Evolutionary conservation across 208 protist species (phyloP), one percentile per base, ranked within the genome.

Genomic region (Wallacemonas collosoma): DNA sequence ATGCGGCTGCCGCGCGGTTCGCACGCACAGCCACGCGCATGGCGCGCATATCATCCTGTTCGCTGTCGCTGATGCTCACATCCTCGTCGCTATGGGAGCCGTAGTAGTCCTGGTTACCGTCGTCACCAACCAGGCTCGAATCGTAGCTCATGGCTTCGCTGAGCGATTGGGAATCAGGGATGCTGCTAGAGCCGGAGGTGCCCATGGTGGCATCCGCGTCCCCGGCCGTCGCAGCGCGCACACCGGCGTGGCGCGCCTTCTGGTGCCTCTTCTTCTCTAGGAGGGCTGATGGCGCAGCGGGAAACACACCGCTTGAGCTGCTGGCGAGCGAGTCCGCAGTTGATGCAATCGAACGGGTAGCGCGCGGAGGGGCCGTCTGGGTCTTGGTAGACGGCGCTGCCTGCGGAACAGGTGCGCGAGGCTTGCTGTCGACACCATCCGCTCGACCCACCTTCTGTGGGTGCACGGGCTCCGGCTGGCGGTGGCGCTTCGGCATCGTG

Each of bases 401-500:
- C 53, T 68, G 26, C 26, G 26, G 26, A 26, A 26, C 26, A 26
- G 26, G 26, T 26, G 26, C 26, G 26, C 26, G 26, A 26, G 26
- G 26, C 4, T 68, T 41, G 36, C 66, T 75, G 14, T 69, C 36
- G 60, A 14, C 35, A 1, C 39, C 12, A 17, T 69, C 15, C n/a
- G 36, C 44, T 2, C 65, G 41, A n/a, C 65, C 71, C 9, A 43
- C 39, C 14, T 50, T 50, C 26, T 43, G 44, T 47, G 81, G 77
- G 39, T 78, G 71, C n/a, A 89, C 77, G n/a, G 77, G 77, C 64
- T 92, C 81, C 5, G 86, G 87, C 75, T 90, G 86, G 44, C 86
- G 87, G 75, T 93, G 88, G 26, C 85, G 86, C 81, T 93, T 93
- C 7, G 85, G 88, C 88, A 95, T 93, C 6, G 39, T 17, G 39